Conservation (phyloP, 352 stramenopile genomes). For the Globisporangium orthogonon region DNA sequence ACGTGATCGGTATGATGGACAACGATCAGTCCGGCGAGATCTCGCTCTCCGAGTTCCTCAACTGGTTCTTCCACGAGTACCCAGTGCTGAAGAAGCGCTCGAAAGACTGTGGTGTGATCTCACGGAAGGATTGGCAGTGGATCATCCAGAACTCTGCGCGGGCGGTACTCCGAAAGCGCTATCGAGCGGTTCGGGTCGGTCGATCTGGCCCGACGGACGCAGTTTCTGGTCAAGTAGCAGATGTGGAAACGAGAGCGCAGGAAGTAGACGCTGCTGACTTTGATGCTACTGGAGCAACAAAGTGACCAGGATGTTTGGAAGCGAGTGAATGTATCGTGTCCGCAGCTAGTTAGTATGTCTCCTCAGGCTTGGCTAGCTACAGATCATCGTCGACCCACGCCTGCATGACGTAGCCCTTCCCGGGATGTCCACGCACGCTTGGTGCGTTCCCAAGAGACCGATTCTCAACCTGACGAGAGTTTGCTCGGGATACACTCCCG, state of each 20-base stretch:
- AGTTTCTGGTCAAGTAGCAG: neutral
- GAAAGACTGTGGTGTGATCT: slow-evolving; percentile 49
- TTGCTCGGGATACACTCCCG: slow-evolving; percentile 4
- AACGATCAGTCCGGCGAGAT: slow-evolving; percentile 57
- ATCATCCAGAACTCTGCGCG: slow-evolving; percentile 47
- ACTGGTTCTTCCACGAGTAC: slow-evolving; percentile 64
- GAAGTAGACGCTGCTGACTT: neutral
- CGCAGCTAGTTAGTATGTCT: neutral
- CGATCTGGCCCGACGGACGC: neutral
- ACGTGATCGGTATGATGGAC: slow-evolving; percentile 83
- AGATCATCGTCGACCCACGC: slow-evolving; percentile 56
- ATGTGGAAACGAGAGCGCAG: neutral
- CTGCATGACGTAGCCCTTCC: slow-evolving; percentile 57
- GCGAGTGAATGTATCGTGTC: neutral
- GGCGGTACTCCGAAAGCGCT: slow-evolving; percentile 43
- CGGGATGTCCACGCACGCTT: slow-evolving; percentile 15
- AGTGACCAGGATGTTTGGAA: neutral
- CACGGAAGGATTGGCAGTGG: slow-evolving; percentile 52
- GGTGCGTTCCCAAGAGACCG: slow-evolving; percentile 7
- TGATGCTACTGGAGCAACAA: neutral
- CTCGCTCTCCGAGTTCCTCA: slow-evolving; percentile 58
- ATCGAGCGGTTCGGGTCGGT: slow-evolving; percentile 28
- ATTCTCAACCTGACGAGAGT: slow-evolving; percentile 11
- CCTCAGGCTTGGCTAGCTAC: slow-evolving; percentile 12
- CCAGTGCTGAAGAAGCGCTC: slow-evolving; percentile 38